Conservation (phyloP, 2,329 filamentous ascomycete genomes). For the Ascocoryne sarcoides region DNA sequence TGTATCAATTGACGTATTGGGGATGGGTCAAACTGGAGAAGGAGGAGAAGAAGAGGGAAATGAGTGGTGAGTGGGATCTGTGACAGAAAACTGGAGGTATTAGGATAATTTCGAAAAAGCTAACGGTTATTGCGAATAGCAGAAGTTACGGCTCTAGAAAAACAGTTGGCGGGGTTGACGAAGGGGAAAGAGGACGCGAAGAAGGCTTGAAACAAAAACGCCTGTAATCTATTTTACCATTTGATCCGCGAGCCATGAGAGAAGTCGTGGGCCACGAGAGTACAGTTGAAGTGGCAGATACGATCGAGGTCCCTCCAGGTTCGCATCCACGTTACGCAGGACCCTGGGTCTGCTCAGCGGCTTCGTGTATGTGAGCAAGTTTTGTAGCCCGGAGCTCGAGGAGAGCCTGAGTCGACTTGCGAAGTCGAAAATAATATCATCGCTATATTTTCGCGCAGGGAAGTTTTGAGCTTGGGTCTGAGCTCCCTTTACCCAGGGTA, state of each 20-base stretch:
- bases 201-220: background rate
- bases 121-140: background rate
- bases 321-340: too few relatives aligned
- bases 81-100: background rate
- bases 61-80: slow-evolving; percentile 27
- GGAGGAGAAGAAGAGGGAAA: slow-evolving; percentile 55
- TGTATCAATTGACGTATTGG: slow-evolving; percentile 71
- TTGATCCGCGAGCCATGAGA: background rate
- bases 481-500: too few relatives aligned
- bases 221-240: background rate
- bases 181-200: background rate
- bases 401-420: too few relatives aligned
- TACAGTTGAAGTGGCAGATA: too few relatives aligned
- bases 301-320: too few relatives aligned
- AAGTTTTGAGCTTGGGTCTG: too few relatives aligned
- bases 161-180: background rate
- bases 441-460: too few relatives aligned
- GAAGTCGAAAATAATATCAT: too few relatives aligned
- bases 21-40: slow-evolving; percentile 66
- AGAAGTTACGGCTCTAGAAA: background rate
- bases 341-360: too few relatives aligned
- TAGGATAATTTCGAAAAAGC: background rate
- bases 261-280: background rate
- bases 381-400: too few relatives aligned
- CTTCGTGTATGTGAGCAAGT: too few relatives aligned